Conservation (phyloP, 2,329 filamentous ascomycete genomes). For the Mycogone perniciosa region DNA sequence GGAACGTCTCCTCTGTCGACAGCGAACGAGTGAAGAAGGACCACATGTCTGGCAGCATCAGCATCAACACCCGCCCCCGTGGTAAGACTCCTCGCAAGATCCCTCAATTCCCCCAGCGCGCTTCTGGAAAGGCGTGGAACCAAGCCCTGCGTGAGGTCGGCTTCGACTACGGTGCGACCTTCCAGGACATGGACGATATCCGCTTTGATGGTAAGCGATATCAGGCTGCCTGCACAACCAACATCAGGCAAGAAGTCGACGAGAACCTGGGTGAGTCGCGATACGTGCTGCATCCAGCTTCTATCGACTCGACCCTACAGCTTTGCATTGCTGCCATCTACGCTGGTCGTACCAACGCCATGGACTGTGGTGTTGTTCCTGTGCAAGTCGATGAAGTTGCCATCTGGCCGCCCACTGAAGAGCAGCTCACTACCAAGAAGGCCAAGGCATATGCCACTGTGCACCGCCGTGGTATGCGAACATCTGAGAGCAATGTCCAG, state of each 20-base stretch:
- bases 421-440: conserved; percentile 11
- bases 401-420: conserved; percentile 16
- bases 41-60: conserved; percentile 24
- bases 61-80: conserved; percentile 15
- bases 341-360: conserved; percentile 21
- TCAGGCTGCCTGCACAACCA: conserved; percentile 22
- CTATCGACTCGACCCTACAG: conserved; percentile 32
- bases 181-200: conserved; percentile 28
- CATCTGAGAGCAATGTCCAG: conserved; percentile 19
- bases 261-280: conserved; percentile 28
- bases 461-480: conserved; percentile 17
- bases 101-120: conserved; percentile 19
- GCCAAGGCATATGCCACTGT: conserved; percentile 19
- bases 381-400: conserved; percentile 21
- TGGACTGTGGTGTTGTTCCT: conserved; percentile 27
- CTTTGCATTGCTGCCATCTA: conserved; percentile 27
- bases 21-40: conserved; percentile 15
- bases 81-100: conserved; percentile 7
- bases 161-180: conserved; percentile 33
- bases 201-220: conserved; percentile 21
- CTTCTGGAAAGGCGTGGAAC: conserved; percentile 21
- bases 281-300: conserved; percentile 33
- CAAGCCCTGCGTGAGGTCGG: conserved; percentile 29
- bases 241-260: conserved; percentile 16
- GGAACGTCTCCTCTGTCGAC: conserved; percentile 22